phyloP scores from a whole-genome alignment of 345 rosid genomes.

The Eucalyptus erythrocorys region DNA sequence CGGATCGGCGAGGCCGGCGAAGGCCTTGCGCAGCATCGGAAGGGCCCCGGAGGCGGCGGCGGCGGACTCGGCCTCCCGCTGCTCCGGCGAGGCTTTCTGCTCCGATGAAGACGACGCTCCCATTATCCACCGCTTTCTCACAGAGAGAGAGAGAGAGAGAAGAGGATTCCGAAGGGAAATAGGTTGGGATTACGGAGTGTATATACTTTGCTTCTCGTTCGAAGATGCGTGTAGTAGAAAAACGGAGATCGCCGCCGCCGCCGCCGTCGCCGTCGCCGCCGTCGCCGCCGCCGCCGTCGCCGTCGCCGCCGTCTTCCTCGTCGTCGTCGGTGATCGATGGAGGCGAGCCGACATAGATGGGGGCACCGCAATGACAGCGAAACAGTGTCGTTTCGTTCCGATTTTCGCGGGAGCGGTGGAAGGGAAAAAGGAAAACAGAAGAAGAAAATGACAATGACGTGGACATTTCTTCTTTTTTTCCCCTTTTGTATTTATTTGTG shows the following conservation, averaged over 20 bases:
- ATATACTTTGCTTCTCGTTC: background rate
- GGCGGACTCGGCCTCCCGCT: constrained; percentile 50
- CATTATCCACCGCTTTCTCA: constrained; percentile 9
- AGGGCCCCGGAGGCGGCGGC: constrained; percentile 70
- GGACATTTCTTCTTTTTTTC: background rate
- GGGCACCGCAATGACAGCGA: background rate
- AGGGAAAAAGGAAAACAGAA: background rate
- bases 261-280: background rate
- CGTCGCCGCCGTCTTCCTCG: background rate
- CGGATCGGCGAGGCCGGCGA: constrained; percentile 55
- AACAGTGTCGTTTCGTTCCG: background rate
- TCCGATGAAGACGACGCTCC: constrained; percentile 73
- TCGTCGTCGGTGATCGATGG: background rate
- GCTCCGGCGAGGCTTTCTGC: constrained; percentile 25
- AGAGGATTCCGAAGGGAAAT: background rate
- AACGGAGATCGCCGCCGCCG: background rate
- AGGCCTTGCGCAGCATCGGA: constrained; percentile 48
- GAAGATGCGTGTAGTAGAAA: background rate
- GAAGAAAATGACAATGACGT: background rate
- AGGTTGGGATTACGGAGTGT: background rate
- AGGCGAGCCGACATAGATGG: background rate
- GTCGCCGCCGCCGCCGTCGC: no score
- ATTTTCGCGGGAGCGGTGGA: background rate
- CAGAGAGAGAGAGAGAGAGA: background rate
- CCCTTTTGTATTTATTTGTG: background rate